These are phyloP conservation scores for Camillea tinctor DNA, from an alignment of 2,329 filamentous ascomycete species.

Conservation along the genomic window DNA sequence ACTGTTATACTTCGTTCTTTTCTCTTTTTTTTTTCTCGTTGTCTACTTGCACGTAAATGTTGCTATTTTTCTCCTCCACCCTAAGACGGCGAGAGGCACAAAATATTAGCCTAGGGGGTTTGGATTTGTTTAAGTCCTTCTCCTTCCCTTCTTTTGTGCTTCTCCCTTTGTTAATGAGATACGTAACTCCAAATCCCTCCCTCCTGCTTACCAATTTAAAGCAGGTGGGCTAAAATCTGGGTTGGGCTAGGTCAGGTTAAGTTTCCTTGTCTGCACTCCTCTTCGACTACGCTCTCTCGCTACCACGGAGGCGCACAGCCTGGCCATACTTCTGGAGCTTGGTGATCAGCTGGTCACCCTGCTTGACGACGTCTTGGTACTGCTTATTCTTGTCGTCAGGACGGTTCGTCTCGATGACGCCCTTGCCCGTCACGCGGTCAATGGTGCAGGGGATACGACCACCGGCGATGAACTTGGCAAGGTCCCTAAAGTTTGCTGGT, in stretches of 20 bases:
- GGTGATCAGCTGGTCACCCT: conserved; percentile 95
- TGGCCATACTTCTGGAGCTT: conserved; percentile 99
- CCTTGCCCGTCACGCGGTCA: conserved; percentile 92
- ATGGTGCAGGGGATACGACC: conserved; percentile 96
- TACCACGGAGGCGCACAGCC: conserved; percentile 88
- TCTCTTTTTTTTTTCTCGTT: neutral
- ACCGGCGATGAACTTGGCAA: conserved; percentile 94
- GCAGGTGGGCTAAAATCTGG: no score
- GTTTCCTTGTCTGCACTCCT: no score
- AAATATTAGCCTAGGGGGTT: neutral
- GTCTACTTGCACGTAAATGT: conserved; percentile 10
- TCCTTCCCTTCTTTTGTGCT: neutral
- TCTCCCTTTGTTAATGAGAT: neutral
- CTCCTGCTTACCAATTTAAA: neutral
- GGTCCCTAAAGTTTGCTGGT: conserved; percentile 59
- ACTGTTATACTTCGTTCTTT: conserved; percentile 17
- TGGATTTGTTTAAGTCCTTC: neutral
- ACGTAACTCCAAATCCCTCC: neutral
- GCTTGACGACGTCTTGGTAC: conserved; percentile 96
- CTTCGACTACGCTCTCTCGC: conserved; percentile 83
- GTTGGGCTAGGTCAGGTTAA: no score
- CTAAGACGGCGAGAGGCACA: neutral
- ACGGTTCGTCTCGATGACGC: conserved; percentile 96
- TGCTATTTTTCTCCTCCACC: neutral
- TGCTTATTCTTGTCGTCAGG: conserved; percentile 99